Conservation (phyloP, 164 flowering plant species). For the Kalanchoe fedtschenkoi region DNA sequence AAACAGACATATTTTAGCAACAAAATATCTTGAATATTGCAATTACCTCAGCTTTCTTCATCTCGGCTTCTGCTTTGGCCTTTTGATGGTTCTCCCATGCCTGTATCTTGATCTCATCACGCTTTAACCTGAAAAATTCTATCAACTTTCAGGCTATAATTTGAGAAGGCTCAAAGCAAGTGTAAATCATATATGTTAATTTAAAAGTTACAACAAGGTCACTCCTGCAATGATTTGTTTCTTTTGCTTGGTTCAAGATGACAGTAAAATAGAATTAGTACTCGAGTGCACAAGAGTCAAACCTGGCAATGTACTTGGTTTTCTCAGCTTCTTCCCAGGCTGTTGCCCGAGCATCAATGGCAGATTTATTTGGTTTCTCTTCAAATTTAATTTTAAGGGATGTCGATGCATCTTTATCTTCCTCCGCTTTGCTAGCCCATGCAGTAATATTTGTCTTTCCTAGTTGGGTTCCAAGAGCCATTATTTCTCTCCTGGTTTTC, state of each 20-base stretch:
- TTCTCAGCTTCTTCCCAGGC: slow-evolving; percentile 96
- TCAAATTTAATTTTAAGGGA: slow-evolving; percentile 28
- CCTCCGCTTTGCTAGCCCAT: slow-evolving; percentile 85
- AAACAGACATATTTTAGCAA: not conserved
- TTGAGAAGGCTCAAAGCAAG: too few species aligned
- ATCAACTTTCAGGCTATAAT: not conserved
- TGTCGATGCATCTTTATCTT: slow-evolving; percentile 48
- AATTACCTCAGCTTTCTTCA: slow-evolving; percentile 79
- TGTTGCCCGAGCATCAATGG: slow-evolving; percentile 59
- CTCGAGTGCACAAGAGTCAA: not conserved
- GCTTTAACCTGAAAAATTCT: slow-evolving; percentile 50
- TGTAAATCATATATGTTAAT: too few species aligned
- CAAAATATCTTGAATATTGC: not conserved
- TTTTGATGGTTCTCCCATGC: slow-evolving; percentile 91
- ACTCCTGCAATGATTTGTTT: slow-evolving; percentile 44
- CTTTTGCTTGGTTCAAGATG: slow-evolving; percentile 52
- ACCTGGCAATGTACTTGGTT: slow-evolving; percentile 82
- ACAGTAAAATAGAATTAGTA: slow-evolving; percentile 14
- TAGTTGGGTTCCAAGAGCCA: slow-evolving; percentile 68
- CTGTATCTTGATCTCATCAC: slow-evolving; percentile 78
- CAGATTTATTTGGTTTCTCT: slow-evolving; percentile 33
- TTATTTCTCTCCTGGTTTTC: slow-evolving; percentile 78
- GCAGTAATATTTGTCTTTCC: slow-evolving; percentile 85
- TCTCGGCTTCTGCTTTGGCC: slow-evolving; percentile 76
- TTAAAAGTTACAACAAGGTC: too few species aligned